These are phyloP conservation scores for Rhizopus sp. DNA, from an alignment of 371 early-diverging fungal genomes.

Conservation along the genomic window DNA sequence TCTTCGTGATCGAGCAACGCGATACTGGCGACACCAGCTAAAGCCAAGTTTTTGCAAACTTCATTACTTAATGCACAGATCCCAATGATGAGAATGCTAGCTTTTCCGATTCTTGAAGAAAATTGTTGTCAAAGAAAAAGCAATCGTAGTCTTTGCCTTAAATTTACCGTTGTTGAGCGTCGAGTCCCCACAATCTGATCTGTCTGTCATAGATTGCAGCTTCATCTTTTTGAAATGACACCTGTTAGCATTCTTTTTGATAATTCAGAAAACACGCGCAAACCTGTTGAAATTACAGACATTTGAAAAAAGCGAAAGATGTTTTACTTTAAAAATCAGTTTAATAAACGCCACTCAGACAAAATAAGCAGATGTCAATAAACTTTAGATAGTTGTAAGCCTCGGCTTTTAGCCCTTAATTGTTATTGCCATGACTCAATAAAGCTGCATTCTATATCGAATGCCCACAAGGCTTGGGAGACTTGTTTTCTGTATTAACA, in stretches of 20 bases:
- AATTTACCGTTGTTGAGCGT: conserved; percentile 82
- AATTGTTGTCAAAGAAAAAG: neutral
- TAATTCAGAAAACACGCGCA: neutral
- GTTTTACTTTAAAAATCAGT: no score
- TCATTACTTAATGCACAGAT: conserved; percentile 75
- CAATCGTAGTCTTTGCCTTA: neutral
- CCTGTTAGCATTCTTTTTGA: neutral
- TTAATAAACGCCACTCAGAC: no score
- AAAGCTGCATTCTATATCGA: no score
- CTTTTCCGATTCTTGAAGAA: conserved; percentile 68
- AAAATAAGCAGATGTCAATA: no score
- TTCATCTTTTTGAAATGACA: conserved; percentile 62
- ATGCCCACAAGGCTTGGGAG: no score
- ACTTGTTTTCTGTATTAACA: no score
- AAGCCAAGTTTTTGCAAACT: conserved; percentile 86
- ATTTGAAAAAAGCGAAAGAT: no score
- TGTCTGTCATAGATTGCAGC: conserved; percentile 93
- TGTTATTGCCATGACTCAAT: no score
- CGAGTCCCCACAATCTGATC: conserved; percentile 94
- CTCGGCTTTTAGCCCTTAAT: no score
- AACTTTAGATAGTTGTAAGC: no score
- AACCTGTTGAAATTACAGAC: neutral
- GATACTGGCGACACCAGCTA: conserved; percentile 85
- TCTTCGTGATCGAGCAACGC: conserved; percentile 65
- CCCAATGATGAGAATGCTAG: conserved; percentile 72